Evolutionary conservation across 2,329 filamentous ascomycete genomes (phyloP), one percentile per base, ranked within the genome.

Genomic region (Escovopsis weberi): DNA sequence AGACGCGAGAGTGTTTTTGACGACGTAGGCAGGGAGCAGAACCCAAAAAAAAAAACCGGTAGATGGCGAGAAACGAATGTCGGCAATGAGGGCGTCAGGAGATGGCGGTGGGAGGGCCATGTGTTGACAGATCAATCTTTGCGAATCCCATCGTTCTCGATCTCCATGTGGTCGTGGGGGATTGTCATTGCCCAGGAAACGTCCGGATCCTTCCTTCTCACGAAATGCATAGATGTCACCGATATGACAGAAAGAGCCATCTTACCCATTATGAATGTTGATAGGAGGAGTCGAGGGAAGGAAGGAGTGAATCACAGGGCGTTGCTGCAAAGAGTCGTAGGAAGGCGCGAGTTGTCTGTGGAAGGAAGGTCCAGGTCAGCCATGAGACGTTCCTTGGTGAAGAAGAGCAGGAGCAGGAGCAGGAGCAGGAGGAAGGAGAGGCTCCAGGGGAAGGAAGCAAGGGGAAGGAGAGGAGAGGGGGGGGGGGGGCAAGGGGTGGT

Each of bases 21-120:
- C 53, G 54, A 53, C 28, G 28, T 30, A 11, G 28, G 28, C 4
- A 11, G n/a, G 11, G 28, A 58, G 45, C 47, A 48, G 50, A 55
- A 62, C 58, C 66, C 61, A 67, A 68, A 67, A 68, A 58, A 68
- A 67, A 63, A 23, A 23, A 3, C 23, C 53, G 51, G 60, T 68
- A 69, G 56, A 69, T 67, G 58, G 52, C 52, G 52, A 46, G 43
- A 50, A 65, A 63, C 59, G 60, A 58, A 62, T 57, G 55, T 53
- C 51, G 52, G 47, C 60, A 58, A 61, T 47, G 56, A 50, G 49
- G 28, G 45, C 41, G 48, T 52, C 52, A 47, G 52, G 51, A 40
- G 46, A 48, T 44, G 53, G 43, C 43, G 46, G 46, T 11, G 23
- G 32, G 42, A 45, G 41, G 45, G 35, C 28, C 26, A 43, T 38